Percentiles rank a stretch among this genome's conserved stretches.
These are phyloP conservation scores for Creolimax fragrantissima DNA, from an alignment of 78 protist species.

Conservation along the genomic window DNA sequence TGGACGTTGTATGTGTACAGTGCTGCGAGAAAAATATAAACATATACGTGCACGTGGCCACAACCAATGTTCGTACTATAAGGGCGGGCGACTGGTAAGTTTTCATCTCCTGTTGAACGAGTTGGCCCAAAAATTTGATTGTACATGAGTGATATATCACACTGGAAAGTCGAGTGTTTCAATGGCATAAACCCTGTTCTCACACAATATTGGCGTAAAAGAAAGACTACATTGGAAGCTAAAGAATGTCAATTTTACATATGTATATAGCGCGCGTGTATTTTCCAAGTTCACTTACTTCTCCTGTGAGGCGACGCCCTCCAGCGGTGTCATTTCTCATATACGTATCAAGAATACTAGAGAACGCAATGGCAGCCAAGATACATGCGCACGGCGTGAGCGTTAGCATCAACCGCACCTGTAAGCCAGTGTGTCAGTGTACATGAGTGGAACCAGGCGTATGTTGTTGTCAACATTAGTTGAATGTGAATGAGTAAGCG, in stretches of 20 bases:
- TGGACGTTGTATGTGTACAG: constrained; percentile 91
- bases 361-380: constrained; percentile 74
- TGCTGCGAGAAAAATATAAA: constrained; percentile 77
- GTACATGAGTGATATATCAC: no score
- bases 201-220: no score
- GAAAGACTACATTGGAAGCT: no score
- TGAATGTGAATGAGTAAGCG: no score
- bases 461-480: no score
- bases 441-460: background rate
- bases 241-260: no score
- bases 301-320: background rate
- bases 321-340: background rate
- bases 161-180: no score
- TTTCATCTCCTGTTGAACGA: background rate
- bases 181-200: no score
- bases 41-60: constrained; percentile 45
- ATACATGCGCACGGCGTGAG: constrained; percentile 92
- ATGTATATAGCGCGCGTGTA: no score
- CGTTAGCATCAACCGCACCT: constrained; percentile 68
- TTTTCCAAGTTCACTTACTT: no score
- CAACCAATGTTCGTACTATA: background rate
- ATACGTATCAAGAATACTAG: constrained; percentile 51
- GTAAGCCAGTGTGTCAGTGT: background rate
- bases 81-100: background rate
- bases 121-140: no score